Evolutionary conservation across 2,329 filamentous ascomycete genomes (phyloP), one percentile per base, ranked within the genome.

Genomic region (Zopfia rhizophila): DNA sequence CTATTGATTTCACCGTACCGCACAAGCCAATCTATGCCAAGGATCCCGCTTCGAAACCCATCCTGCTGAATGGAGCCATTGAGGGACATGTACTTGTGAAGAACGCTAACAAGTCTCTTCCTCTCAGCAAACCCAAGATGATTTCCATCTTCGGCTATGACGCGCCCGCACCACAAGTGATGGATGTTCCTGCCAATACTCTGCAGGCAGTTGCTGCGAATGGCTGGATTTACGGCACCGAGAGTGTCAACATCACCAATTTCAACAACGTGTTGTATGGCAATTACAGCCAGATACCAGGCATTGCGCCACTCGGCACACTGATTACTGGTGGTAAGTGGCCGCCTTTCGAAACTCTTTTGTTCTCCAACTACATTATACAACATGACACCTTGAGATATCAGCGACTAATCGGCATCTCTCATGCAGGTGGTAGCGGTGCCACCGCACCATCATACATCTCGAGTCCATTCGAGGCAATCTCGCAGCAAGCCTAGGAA

Each of bases 21-120:
- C 84, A 87, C 48, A 53, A 59, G 0, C 70, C 79, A 14, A 72
- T 86, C 7, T 80, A 87, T 53, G 84, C 78, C 2, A 74, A 81
- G 16, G 79, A 85, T 51, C 70, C 73, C 5, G 73, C 72, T 5
- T 73, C 79, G 7, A 63, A 73, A 0, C 75, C 78, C 0, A 63
- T 43, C 12, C 85, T 86, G 0, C 60, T 85, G 0, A 73, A 82
- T n/a, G 81, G 82, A 3, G 84, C 83, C 1, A 71, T 85, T 4
- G 83, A 86, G 56, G 83, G 83, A 3, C 83, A 86, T 41, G 84
- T 87, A 1, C 75, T 87, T 0, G 75, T 87, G 21, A 88, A 87
- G 65, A 87, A 88, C 61, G 69, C 62, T 27, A 80, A 81, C 29
- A 74, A 72, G 11, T 71, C 81, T 0, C 74, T 87, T 1, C 84